Evolutionary conservation across 208 protist genomes (phyloP).

Genomic region (Phytomonas sp.): DNA sequence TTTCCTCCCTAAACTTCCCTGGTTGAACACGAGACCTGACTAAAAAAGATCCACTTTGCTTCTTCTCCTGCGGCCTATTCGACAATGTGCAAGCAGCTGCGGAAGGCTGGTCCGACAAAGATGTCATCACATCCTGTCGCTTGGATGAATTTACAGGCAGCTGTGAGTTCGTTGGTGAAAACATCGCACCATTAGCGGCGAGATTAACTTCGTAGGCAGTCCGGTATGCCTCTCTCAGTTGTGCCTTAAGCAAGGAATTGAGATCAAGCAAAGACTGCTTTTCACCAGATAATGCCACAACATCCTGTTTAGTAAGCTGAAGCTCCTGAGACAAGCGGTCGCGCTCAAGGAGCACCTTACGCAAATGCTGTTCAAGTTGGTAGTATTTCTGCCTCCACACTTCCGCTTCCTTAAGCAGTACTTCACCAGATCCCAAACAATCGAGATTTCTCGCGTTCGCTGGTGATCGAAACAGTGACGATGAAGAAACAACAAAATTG

Average conservation of each 20-base stretch:
- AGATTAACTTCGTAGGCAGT: slow-evolving; percentile 10
- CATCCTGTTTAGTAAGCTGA: slow-evolving; percentile 33
- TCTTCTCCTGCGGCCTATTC: neutral
- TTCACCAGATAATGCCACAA: slow-evolving; percentile 39
- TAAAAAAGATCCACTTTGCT: neutral
- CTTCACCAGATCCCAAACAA: neutral
- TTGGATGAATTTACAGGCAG: neutral
- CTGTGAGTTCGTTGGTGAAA: neutral
- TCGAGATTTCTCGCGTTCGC: neutral
- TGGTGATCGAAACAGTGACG: slow-evolving; percentile 8
- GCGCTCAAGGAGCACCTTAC: slow-evolving; percentile 49
- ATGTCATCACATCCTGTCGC: neutral
- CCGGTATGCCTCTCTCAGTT: slow-evolving; percentile 73
- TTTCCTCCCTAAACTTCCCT: neutral
- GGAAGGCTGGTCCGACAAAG: neutral
- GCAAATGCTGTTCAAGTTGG: slow-evolving; percentile 70
- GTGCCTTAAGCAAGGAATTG: slow-evolving; percentile 80
- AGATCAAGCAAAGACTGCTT: slow-evolving; percentile 76
- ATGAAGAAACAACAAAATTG: slow-evolving; percentile 10
- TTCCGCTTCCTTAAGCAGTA: slow-evolving; percentile 53
- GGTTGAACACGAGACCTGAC: neutral
- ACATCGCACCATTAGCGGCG: neutral
- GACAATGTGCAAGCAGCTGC: neutral
- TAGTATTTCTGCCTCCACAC: slow-evolving; percentile 65
- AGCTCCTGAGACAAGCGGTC: slow-evolving; percentile 49